Percentiles rank a stretch among this genome's conserved stretches.
phyloP scores from a whole-genome alignment of 108 stramenopile species.

The Seminavis robusta region DNA sequence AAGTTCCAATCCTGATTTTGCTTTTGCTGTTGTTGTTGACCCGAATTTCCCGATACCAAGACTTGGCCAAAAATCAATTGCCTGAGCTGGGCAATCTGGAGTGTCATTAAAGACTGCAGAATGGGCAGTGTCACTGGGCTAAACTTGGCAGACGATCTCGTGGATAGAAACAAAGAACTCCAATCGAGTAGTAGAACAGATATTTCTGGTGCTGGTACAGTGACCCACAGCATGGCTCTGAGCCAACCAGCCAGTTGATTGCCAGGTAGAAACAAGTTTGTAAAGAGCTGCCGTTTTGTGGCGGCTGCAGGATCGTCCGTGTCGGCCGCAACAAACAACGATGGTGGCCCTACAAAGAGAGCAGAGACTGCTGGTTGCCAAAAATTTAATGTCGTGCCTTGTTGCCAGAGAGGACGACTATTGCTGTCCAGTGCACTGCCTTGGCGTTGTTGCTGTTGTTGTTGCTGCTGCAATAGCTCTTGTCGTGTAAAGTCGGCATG shows the following conservation, averaged over 20 bases:
- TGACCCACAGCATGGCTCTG: slow-evolving; percentile 53
- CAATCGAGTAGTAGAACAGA: slow-evolving; percentile 73
- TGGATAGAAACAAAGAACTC: slow-evolving; percentile 43
- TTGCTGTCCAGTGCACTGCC: not conserved
- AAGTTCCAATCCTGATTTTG: slow-evolving; percentile 27
- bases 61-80: slow-evolving; percentile 72
- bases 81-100: slow-evolving; percentile 16
- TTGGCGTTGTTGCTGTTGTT: not conserved
- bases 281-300: slow-evolving; percentile 60
- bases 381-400: not conserved
- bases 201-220: slow-evolving; percentile 68
- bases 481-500: slow-evolving; percentile 75
- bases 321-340: slow-evolving; percentile 25
- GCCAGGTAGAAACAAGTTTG: slow-evolving; percentile 73
- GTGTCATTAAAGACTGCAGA: slow-evolving; percentile 7
- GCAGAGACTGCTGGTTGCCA: slow-evolving; percentile 44
- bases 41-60: slow-evolving; percentile 17
- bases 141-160: slow-evolving; percentile 3
- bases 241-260: slow-evolving; percentile 45
- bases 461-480: slow-evolving; percentile 38
- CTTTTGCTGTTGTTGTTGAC: not conserved
- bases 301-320: not conserved
- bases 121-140: slow-evolving; percentile 15
- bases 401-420: not conserved
- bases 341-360: slow-evolving; percentile 53